Evolutionary conservation across 805 yeast species (phyloP).

Genomic region (Suhomyces sp.): DNA sequence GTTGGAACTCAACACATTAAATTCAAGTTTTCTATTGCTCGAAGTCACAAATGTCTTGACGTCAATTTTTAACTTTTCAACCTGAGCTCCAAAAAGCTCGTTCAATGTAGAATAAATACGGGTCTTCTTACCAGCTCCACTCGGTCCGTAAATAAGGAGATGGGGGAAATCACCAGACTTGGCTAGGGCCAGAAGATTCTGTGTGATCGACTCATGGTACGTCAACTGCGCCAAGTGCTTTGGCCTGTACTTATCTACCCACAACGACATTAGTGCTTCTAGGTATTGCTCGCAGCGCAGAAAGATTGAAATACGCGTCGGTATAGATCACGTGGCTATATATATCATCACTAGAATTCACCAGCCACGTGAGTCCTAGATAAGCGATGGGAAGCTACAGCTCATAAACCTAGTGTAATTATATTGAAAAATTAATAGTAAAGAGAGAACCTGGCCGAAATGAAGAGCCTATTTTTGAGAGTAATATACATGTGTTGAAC

Average conservation of each 20-base stretch:
- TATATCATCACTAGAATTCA: too few relatives aligned
- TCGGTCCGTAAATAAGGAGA: constrained; percentile 87
- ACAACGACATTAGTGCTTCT: constrained; percentile 66
- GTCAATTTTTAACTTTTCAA: constrained; percentile 80
- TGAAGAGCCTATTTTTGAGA: neutral
- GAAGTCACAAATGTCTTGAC: constrained; percentile 78
- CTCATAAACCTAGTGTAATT: neutral
- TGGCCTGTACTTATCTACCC: constrained; percentile 97
- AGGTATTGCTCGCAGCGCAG: neutral
- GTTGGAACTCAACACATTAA: constrained; percentile 89
- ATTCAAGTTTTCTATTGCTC: constrained; percentile 75
- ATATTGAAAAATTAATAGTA: neutral
- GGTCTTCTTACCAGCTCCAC: constrained; percentile 97
- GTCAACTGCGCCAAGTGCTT: constrained; percentile 57
- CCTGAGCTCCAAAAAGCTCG: constrained; percentile 79
- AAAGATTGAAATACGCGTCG: constrained; percentile 6
- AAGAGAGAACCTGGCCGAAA: neutral
- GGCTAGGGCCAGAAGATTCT: constrained; percentile 57
- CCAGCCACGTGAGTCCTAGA: neutral
- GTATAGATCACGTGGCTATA: neutral
- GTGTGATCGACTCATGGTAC: constrained; percentile 65
- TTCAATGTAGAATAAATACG: constrained; percentile 76
- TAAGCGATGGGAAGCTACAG: too few relatives aligned
- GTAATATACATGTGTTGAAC: constrained; percentile 6
- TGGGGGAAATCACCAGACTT: constrained; percentile 89